Conservation (phyloP, 1,139 yeast species). For the Meyerozyma carpophila region DNA sequence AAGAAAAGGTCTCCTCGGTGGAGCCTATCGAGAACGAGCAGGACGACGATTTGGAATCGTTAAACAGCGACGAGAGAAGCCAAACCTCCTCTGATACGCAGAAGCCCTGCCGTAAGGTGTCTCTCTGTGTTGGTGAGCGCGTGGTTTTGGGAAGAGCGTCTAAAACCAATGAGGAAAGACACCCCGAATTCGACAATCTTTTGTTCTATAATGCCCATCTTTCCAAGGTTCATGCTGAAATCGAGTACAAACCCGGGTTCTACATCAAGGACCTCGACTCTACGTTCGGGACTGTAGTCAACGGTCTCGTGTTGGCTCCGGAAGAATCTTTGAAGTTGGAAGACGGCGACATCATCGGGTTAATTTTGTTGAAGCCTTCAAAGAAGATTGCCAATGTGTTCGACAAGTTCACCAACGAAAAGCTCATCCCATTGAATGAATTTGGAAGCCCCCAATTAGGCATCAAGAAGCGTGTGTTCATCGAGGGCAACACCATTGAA, state of each 20-base stretch:
- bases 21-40: not conserved
- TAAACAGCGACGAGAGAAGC: not conserved
- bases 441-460: conserved; percentile 23
- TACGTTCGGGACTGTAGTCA: conserved; percentile 38
- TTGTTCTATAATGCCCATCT: conserved; percentile 9
- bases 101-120: not conserved
- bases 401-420: conserved; percentile 5
- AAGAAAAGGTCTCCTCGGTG: not conserved
- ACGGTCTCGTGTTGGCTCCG: conserved; percentile 21
- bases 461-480: conserved; percentile 7
- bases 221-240: conserved; percentile 9
- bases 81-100: not conserved
- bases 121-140: not conserved
- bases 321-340: conserved; percentile 13
- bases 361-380: conserved; percentile 29
- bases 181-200: conserved; percentile 7
- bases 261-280: conserved; percentile 26
- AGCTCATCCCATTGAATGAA: conserved; percentile 15
- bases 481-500: not conserved
- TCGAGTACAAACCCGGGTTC: conserved; percentile 13
- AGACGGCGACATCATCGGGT: conserved; percentile 25
- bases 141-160: conserved; percentile 7
- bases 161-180: conserved; percentile 6
- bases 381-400: conserved; percentile 14
- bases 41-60: not conserved